Evolutionary conservation across 495 filamentous ascomycete genomes (phyloP).

Genomic region (Talaromyces nanjingensis): DNA sequence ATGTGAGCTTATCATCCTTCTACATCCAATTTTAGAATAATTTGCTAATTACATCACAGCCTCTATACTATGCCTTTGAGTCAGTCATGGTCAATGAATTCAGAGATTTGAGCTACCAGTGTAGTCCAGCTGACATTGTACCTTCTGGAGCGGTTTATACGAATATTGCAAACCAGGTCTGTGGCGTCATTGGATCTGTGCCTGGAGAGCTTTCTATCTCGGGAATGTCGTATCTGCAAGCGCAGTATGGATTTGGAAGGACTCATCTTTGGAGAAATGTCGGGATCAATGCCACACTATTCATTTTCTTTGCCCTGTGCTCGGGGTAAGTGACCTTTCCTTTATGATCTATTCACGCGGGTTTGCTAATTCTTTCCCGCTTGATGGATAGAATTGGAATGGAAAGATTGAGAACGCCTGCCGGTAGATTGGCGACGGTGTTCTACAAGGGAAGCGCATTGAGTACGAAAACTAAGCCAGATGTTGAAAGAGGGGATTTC

Average conservation of each 20-base stretch:
- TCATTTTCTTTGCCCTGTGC: conserved; percentile 17
- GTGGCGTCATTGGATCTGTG: conserved; percentile 44
- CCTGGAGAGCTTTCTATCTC: conserved; percentile 37
- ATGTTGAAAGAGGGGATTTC: not conserved
- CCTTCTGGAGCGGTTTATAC: conserved; percentile 13
- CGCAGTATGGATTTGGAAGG: conserved; percentile 48
- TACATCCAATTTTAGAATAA: not conserved
- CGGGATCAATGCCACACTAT: conserved; percentile 61
- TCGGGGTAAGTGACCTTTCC: not conserved
- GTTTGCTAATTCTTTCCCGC: not conserved
- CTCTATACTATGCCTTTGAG: conserved; percentile 41
- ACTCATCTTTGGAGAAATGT: conserved; percentile 62
- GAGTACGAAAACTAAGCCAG: not conserved
- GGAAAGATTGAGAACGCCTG: conserved; percentile 18
- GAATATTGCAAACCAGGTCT: conserved; percentile 27
- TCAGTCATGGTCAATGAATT: conserved; percentile 56
- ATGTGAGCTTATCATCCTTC: conserved; percentile 26
- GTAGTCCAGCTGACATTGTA: conserved; percentile 34
- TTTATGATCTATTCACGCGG: not conserved
- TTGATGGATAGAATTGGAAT: conserved; percentile 18
- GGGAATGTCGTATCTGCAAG: conserved; percentile 44
- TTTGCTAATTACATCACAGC: not conserved
- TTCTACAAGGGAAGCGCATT: conserved; percentile 11
- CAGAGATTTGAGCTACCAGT: conserved; percentile 31
- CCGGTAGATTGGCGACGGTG: conserved; percentile 21